Evolutionary conservation across 208 protist species (phyloP), one percentile per base, ranked within the genome.

Genomic region (Porcisia hertigi): DNA sequence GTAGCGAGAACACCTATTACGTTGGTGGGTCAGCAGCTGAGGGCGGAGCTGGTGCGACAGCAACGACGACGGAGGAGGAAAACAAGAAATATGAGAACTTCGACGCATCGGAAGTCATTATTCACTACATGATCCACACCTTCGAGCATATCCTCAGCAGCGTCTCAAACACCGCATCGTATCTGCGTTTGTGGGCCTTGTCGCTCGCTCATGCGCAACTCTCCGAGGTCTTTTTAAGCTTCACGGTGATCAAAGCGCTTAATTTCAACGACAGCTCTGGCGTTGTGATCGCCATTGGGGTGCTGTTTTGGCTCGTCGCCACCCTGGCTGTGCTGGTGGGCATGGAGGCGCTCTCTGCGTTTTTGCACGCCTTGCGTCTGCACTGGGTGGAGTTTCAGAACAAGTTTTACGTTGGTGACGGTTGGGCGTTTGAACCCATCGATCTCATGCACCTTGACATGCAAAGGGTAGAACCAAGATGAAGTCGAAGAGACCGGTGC

Each of bases 121-220:
- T 99, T 66, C 91, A 99, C 81, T 97, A 99, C 81, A 77, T 98
- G n/a, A 99, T 99, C 77, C 98, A 99, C 87, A 99, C 99, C 49
- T 99, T 99, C 78, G 99, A 99, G 86, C 99, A 99, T 83, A 94
- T 99, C 45, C 94, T 99, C 9, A 97, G 98, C 67, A 94, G 89
- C 69, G 98, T 99, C 54, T 99, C 99, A 18, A 99, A 99, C 88
- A 99, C 99, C 18, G 99, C 99, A 8, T 99, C 99, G n/a, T 99
- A 99, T 87, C 92, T 99, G 43, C 97, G 99, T 77, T 92, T 99
- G 16, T 99, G 99, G 99, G 99, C 99, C 12, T 88, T 99, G n/a
- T 99, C 98, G 6, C 92, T 99, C 1, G 99, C 99, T 36, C 99
- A 99, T 86, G 98, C 99, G 57, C 93, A 99, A 87, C 91, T 98